Evolutionary conservation across 495 filamentous ascomycete species (phyloP), one percentile per base, ranked within the genome.

Genomic region (Daldinia vernicosa): DNA sequence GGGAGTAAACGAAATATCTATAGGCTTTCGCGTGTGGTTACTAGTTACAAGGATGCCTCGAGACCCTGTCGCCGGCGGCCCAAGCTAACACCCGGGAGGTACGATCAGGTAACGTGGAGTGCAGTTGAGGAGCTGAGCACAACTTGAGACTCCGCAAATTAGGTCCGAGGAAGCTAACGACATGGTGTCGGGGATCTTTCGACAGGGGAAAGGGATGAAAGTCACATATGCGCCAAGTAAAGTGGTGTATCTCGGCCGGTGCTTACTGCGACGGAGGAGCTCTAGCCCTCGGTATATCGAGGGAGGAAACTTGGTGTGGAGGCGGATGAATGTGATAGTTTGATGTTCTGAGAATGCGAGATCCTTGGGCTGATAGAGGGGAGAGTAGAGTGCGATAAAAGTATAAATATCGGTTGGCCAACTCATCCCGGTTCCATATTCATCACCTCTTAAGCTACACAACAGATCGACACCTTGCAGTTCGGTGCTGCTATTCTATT

Each of bases 171-270:
- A 28, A 51, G 32, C 51, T 54, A 33, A 47, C 47, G 35, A 19
- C 54, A 35, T 39, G 27, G 30, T 66, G 45, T 70, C 66, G 74
- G 66, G 51, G 59, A 60, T 56, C 52, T 28, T 43, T 43, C 39
- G 26, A 59, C 19, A 43, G 28, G 62, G 40, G 59, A 60, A 64
- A 45, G 33, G 60, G 55, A 43, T 60, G 60, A 30, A 62, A 56
- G 59, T 57, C 63, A 60, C 58, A 73, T 74, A 72, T 75, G 75
- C 72, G 75, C 75, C 75, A 76, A 75, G 69, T 68, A 63, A 43
- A 66, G 26, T 70, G 35, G 68, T 70, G 72, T 66, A 69, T 70
- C 43, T 63, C 45, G 54, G 63, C 62, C 60, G 24, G 62, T 52
- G 62, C 63, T 70, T 67, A 72, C 55, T 67, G 65, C 64, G 67